phyloP scores from a whole-genome alignment of 2,329 filamentous ascomycete genomes.

The Fusarium chaquense region DNA sequence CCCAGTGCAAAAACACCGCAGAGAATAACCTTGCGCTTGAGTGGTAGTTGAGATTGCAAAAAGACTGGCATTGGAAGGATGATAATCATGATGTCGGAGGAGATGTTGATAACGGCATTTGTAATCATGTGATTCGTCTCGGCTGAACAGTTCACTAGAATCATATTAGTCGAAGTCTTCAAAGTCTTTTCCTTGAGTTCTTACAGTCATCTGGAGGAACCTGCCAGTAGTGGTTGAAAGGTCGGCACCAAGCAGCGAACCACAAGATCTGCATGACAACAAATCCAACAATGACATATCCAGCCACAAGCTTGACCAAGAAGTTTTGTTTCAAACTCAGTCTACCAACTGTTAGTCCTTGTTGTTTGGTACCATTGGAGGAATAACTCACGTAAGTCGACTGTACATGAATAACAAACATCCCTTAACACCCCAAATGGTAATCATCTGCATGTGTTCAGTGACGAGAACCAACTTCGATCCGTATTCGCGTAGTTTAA shows the following conservation, averaged over 20 bases:
- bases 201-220: conserved; percentile 62
- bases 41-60: conserved; percentile 59
- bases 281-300: conserved; percentile 58
- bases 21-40: conserved; percentile 65
- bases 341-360: conserved; percentile 32
- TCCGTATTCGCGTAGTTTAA: conserved; percentile 59
- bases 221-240: conserved; percentile 62
- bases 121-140: conserved; percentile 67
- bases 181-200: background rate
- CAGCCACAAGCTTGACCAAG: conserved; percentile 59
- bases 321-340: conserved; percentile 58
- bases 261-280: conserved; percentile 64
- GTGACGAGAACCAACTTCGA: conserved; percentile 72
- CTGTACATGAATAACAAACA: conserved; percentile 66
- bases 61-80: conserved; percentile 66
- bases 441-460: conserved; percentile 70
- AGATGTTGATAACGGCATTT: conserved; percentile 69
- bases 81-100: conserved; percentile 69
- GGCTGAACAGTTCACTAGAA: conserved; percentile 59
- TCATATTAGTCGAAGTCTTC: accelerated
- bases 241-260: conserved; percentile 64
- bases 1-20: conserved; percentile 59
- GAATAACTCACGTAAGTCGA: conserved; percentile 59
- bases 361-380: accelerated
- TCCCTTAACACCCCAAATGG: conserved; percentile 66